Conservation (phyloP, 169 alveolate species). For the Cryptosporidium sp. region DNA sequence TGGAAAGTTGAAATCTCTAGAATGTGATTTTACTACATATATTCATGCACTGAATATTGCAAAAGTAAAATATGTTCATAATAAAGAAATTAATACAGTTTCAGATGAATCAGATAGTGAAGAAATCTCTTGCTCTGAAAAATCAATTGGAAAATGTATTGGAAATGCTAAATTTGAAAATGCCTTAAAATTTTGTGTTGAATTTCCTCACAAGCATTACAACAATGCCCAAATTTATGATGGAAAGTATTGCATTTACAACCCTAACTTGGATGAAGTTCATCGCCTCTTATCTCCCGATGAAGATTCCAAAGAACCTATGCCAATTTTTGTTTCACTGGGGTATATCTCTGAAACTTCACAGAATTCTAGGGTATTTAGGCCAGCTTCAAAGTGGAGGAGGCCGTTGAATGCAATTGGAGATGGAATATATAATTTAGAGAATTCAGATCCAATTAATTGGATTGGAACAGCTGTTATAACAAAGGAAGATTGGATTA, state of each 20-base stretch:
- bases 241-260: conserved; percentile 19
- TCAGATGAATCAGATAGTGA: not conserved
- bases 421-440: conserved; percentile 43
- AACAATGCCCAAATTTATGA: not conserved
- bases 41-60: conserved; percentile 66
- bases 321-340: conserved; percentile 52
- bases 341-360: conserved; percentile 51
- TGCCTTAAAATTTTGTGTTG: conserved; percentile 48
- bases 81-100: not conserved
- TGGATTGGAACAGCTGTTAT: conserved; percentile 69
- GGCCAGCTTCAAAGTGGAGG: conserved; percentile 73
- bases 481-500: conserved; percentile 58
- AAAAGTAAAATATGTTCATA: conserved; percentile 30
- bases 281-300: not conserved
- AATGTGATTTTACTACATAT: conserved; percentile 72
- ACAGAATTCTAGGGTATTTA: conserved; percentile 26
- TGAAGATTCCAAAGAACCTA: conserved; percentile 29
- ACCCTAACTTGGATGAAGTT: conserved; percentile 7
- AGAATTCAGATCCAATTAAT: conserved; percentile 6
- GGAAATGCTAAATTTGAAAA: conserved; percentile 18
- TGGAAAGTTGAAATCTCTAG: conserved; percentile 42
- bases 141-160: not conserved
- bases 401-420: conserved; percentile 72
- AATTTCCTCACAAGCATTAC: conserved; percentile 41
- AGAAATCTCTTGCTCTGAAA: not conserved